Evolutionary conservation across 1,284 basidiomycete species (phyloP).

Genomic region (Leccinum ponderosum): DNA sequence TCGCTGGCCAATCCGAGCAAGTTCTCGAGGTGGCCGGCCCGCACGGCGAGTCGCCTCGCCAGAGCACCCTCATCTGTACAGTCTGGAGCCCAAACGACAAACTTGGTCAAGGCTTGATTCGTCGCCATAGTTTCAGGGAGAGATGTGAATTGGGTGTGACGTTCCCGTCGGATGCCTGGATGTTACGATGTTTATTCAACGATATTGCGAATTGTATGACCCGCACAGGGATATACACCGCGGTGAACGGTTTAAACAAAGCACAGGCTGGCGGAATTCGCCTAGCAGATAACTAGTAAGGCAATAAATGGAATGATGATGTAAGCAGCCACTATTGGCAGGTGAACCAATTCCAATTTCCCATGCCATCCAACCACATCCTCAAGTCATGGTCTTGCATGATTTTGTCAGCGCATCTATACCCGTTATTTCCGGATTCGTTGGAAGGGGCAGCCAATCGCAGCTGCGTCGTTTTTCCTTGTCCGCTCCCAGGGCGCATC

Average conservation of each 20-base stretch:
- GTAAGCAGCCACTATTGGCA: constrained; percentile 5
- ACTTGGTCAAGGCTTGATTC: constrained; percentile 28
- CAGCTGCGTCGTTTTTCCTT: constrained; percentile 18
- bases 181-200: not conserved
- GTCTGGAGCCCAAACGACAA: constrained; percentile 57
- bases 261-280: not conserved
- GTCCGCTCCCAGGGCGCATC: constrained; percentile 21
- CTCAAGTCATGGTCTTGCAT: not conserved
- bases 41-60: constrained; percentile 46
- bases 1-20: constrained; percentile 35
- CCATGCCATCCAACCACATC: not conserved
- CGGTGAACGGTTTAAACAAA: not conserved
- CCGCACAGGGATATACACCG: not conserved
- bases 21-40: constrained; percentile 44
- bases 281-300: not conserved
- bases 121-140: constrained; percentile 17
- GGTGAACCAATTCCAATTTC: constrained; percentile 7
- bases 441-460: not conserved
- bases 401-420: not conserved
- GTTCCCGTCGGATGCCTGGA: not conserved
- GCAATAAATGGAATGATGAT: not conserved
- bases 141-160: not conserved
- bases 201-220: not conserved
- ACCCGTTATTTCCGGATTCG: not conserved
- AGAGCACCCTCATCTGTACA: constrained; percentile 46